Conservation (phyloP, 2,329 filamentous ascomycete species). For the Penicillium sp. region DNA sequence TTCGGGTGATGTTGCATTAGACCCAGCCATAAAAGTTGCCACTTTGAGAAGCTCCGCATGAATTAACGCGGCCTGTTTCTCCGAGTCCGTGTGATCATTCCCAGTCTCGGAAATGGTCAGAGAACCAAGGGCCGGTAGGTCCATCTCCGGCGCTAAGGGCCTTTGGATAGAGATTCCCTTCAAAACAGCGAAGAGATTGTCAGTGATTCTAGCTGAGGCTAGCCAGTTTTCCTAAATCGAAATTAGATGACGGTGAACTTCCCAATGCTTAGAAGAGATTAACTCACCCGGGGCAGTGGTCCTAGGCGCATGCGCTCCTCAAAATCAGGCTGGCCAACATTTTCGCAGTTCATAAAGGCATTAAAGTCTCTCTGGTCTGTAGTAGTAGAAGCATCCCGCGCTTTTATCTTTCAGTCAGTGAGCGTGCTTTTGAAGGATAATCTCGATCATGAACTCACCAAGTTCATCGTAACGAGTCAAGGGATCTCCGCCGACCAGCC, state of each 20-base stretch:
- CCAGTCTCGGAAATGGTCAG: conserved; percentile 24
- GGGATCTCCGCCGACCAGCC: conserved; percentile 40
- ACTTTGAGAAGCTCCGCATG: conserved; percentile 35
- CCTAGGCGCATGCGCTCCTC: conserved; percentile 41
- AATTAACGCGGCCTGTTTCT: conserved; percentile 36
- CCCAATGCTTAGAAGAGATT: not conserved
- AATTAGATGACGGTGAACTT: conserved; percentile 19
- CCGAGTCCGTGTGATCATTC: conserved; percentile 35
- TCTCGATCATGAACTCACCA: conserved; percentile 34
- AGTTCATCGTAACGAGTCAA: conserved; percentile 36
- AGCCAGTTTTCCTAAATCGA: conserved; percentile 35
- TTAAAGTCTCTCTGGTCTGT: conserved; percentile 39
- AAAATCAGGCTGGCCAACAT: conserved; percentile 32
- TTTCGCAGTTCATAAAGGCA: conserved; percentile 44
- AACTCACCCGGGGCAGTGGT: conserved; percentile 38
- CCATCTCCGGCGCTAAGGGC: conserved; percentile 27
- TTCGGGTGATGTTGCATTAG: conserved; percentile 30
- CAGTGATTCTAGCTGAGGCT: conserved; percentile 33
- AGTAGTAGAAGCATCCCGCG: conserved; percentile 27
- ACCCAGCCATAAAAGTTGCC: conserved; percentile 34
- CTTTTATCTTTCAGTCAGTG: no score
- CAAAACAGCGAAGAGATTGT: conserved; percentile 37
- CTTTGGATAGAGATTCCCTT: conserved; percentile 33
- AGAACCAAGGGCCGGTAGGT: conserved; percentile 29
- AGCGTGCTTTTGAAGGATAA: no score